phyloP scores from a whole-genome alignment of 2,329 filamentous ascomycete genomes.

The Coccinonectria pachysandricola region DNA sequence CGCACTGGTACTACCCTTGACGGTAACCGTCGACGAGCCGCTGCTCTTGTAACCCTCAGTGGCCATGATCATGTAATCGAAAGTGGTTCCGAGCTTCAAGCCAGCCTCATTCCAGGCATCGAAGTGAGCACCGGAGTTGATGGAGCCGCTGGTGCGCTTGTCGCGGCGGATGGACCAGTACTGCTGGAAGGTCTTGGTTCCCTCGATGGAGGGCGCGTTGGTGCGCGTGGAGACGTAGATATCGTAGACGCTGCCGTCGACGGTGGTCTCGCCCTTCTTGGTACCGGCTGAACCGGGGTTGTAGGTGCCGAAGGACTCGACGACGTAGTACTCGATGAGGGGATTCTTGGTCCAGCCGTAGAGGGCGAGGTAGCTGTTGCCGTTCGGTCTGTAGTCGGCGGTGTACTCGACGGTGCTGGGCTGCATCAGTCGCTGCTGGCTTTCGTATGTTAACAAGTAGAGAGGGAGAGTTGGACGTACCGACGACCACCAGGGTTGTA shows the following conservation, averaged over 20 bases:
- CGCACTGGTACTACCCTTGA: no score
- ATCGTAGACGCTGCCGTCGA: conserved; percentile 28
- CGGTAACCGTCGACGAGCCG: conserved; percentile 35
- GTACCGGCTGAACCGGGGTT: conserved; percentile 24
- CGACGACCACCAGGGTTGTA: conserved; percentile 17
- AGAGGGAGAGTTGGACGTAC: no score
- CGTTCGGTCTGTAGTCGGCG: conserved; percentile 20
- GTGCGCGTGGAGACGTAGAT: conserved; percentile 25
- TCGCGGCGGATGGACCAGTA: conserved; percentile 40
- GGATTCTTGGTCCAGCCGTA: conserved; percentile 27
- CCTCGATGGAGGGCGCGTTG: conserved; percentile 38
- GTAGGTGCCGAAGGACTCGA: conserved; percentile 26
- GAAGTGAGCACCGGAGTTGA: conserved; percentile 41
- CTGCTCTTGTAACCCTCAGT: conserved; percentile 42
- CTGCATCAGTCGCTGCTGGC: background rate
- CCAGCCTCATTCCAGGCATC: conserved; percentile 40
- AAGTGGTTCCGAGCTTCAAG: conserved; percentile 35
- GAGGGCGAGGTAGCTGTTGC: conserved; percentile 23
- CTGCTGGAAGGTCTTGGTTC: conserved; percentile 40
- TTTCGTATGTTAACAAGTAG: conserved; percentile 7
- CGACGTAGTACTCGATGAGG: conserved; percentile 26
- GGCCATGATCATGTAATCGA: conserved; percentile 44
- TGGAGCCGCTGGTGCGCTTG: conserved; percentile 40
- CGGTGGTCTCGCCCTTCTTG: conserved; percentile 24
- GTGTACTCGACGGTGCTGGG: conserved; percentile 18